Evolutionary conservation across 331 rosid species (phyloP).

Genomic region (Arachis monticola): DNA sequence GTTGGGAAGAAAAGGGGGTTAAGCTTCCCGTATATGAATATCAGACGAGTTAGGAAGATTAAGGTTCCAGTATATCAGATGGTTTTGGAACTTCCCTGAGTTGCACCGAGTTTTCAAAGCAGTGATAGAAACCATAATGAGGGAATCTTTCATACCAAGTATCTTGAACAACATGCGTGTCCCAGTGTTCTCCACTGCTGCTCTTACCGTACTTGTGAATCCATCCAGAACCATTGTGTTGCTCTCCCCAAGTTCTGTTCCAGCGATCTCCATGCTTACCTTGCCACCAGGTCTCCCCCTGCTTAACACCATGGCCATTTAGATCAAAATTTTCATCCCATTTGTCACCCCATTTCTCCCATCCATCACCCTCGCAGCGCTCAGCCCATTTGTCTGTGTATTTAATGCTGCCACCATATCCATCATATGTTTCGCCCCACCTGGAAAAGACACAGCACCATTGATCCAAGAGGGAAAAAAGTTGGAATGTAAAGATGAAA

Average conservation of each 20-base stretch:
- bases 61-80: slow-evolving; percentile 50
- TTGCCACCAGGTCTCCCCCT: slow-evolving; percentile 98
- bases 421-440: slow-evolving; percentile 97
- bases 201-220: slow-evolving; percentile 95
- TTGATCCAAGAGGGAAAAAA: not conserved
- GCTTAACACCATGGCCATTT: slow-evolving; percentile 73
- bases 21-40: not conserved
- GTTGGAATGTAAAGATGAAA: not conserved
- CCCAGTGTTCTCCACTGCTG: slow-evolving; percentile 98
- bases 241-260: slow-evolving; percentile 98
- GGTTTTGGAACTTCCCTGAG: slow-evolving; percentile 86
- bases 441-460: slow-evolving; percentile 47
- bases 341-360: slow-evolving; percentile 99
- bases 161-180: slow-evolving; percentile 75
- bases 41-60: not conserved
- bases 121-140: slow-evolving; percentile 84
- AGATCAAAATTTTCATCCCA: slow-evolving; percentile 94
- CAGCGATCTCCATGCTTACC: slow-evolving; percentile 80
- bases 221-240: slow-evolving; percentile 94
- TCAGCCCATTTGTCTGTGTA: slow-evolving; percentile 99
- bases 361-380: slow-evolving; percentile 72
- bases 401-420: slow-evolving; percentile 84
- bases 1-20: not conserved
- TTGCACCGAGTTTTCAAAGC: slow-evolving; percentile 85
- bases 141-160: slow-evolving; percentile 96